Evolutionary conservation across 106 monocot genomes (phyloP).

Genomic region (Dendrobium nobile): DNA sequence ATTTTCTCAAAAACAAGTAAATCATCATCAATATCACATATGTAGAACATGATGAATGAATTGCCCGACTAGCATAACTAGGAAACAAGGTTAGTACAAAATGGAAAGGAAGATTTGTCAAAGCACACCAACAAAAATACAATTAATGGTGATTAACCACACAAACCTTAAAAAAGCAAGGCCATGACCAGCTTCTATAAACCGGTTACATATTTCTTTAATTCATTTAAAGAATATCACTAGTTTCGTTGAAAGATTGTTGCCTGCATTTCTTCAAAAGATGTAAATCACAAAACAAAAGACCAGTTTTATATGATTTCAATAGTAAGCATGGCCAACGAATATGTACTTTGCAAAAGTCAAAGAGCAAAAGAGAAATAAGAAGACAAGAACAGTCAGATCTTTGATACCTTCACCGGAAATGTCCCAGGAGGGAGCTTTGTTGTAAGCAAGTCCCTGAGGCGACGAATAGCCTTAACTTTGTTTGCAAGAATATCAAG

Average conservation of each 20-base stretch:
- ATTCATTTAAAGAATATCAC: neutral
- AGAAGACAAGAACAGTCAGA: neutral
- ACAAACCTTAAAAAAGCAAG: neutral
- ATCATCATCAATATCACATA: neutral
- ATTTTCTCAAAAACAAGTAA: neutral
- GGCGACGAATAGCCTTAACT: slow-evolving; percentile 92
- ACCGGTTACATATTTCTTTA: neutral
- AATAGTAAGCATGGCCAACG: neutral
- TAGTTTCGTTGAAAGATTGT: neutral
- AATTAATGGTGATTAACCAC: neutral
- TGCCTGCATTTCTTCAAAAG: neutral
- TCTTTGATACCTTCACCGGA: slow-evolving; percentile 84
- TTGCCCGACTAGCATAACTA: neutral
- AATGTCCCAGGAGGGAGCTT: slow-evolving; percentile 77
- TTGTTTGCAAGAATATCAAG: slow-evolving; percentile 96
- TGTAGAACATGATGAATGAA: neutral
- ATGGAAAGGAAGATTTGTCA: neutral
- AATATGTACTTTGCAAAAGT: neutral
- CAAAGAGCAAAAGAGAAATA: neutral
- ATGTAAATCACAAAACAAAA: neutral
- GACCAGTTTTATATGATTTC: neutral
- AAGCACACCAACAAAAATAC: neutral
- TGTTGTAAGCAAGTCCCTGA: slow-evolving; percentile 58
- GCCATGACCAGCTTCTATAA: neutral
- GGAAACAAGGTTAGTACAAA: neutral